Conservation (phyloP, 108 stramenopile species). For the Skeletonema tropicum region DNA sequence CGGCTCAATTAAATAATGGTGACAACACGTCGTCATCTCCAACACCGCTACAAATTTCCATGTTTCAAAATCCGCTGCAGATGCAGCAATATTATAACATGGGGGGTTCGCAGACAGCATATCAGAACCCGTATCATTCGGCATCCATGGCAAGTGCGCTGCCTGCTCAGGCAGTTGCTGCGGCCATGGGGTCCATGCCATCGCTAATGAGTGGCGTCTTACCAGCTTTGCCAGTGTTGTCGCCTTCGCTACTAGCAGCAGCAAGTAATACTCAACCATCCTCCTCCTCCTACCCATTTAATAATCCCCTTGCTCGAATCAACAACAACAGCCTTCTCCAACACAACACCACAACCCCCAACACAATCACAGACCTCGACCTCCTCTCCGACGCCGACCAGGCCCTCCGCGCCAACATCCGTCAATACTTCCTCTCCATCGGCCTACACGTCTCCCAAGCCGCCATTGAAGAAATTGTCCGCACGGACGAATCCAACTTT, state of each 20-base stretch:
- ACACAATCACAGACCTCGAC: too few species aligned
- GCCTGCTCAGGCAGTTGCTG: neutral
- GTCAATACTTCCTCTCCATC: slow-evolving; percentile 7
- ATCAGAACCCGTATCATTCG: neutral
- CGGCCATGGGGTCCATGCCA: neutral
- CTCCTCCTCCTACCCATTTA: neutral
- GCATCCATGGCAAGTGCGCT: neutral
- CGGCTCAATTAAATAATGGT: neutral
- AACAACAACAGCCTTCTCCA: too few species aligned
- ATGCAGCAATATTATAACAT: slow-evolving; percentile 7
- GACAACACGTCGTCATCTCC: neutral
- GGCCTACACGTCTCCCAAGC: neutral
- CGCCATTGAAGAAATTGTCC: slow-evolving; percentile 2
- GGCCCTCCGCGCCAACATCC: neutral
- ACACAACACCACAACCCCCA: too few species aligned
- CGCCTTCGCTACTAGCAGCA: too few species aligned
- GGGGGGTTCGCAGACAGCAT: neutral
- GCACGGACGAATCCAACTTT: slow-evolving; percentile 6
- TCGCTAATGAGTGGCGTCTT: neutral
- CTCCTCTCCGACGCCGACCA: neutral
- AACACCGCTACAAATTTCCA: slow-evolving; percentile 3
- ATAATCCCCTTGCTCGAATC: neutral
- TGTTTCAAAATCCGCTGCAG: neutral
- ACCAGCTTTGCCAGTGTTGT: neutral
- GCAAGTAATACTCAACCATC: too few species aligned